Evolutionary conservation across 352 stramenopile genomes (phyloP), one percentile per base, ranked within the genome.

Genomic region (Peronospora tabacina): DNA sequence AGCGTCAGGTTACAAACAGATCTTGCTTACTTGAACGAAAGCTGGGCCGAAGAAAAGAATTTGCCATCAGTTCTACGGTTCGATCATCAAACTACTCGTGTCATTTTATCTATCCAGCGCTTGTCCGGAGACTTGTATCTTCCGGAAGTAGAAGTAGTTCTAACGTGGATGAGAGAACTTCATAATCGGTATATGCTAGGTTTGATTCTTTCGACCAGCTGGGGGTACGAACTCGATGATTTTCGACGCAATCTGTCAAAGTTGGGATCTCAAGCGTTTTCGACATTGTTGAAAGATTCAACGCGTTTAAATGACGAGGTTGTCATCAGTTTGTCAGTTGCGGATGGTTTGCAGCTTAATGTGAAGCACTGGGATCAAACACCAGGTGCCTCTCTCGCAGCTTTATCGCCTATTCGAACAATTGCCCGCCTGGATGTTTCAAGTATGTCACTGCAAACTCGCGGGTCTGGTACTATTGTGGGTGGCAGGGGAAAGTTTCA

Each of bases 151-250:
- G 44, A 59, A 38, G 59, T 61, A 8, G 37, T 79, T 17, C 19
- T 85, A 7, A 17, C 50, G 3, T 86, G 72, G 68, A 11, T 68
- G 39, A 43, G 54, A 26, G 50, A 20, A 15, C 83, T 71, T 26
- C 52, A 70, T 16, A 68, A 80, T 28, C 61, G 51, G 7, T 82
- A 72, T 44, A 65, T 82, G 24, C 28, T 88, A 10, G 80, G 75
- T 5, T 87, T 78, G 49, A 66, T 90, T 33, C 42, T 86, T 35
- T 83, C 75, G 22, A 84, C 75, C 19, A 72, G 73, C 26, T 75
- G 66, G 16, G 80, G 75, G 9, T 90, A 90, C 47, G 57, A 73
- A 42, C 28, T 72, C 1, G 64, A 75, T 17, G 61, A 72, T 17
- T 88, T 83, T 37, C 65, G 54, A 15, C 56, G 47, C 17, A 90